A percentile compares a stretch with the other conserved stretches of the same genome.
Evolutionary conservation across 208 protist species (phyloP).

Genomic region (Kentomonas sorsogonicus): DNA sequence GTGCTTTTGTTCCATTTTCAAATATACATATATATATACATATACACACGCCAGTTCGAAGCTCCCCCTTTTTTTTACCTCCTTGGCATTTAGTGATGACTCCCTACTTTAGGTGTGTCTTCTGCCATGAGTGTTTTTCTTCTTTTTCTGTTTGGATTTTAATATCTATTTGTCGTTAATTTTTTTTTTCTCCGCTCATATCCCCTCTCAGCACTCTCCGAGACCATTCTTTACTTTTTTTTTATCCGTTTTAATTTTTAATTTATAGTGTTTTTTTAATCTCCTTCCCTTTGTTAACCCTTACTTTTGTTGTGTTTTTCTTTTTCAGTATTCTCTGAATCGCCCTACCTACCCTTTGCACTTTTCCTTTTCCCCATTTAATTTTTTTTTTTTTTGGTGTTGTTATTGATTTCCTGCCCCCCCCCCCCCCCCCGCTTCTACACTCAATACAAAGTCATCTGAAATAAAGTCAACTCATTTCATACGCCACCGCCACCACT

Average conservation of each 20-base stretch:
- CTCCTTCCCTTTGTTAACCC: slow-evolving; percentile 5
- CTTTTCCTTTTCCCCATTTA: no score
- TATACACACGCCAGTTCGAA: neutral
- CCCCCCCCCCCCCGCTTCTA: slow-evolving; percentile 2
- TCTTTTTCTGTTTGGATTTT: slow-evolving; percentile 7
- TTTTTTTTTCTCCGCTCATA: neutral
- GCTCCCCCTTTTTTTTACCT: neutral
- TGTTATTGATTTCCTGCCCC: neutral
- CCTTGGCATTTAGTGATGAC: no score
- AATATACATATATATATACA: neutral
- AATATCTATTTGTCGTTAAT: neutral
- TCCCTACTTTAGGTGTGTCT: neutral
- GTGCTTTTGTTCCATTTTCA: neutral
- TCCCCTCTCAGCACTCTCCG: neutral
- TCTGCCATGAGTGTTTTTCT: slow-evolving; percentile 5
- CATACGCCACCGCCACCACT: neutral
- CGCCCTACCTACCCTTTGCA: no score
- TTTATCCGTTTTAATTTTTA: slow-evolving; percentile 13
- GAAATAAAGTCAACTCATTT: slow-evolving; percentile 5
- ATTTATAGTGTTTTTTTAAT: slow-evolving; percentile 10
- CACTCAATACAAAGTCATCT: neutral
- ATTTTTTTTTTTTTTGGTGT: slow-evolving; percentile 3
- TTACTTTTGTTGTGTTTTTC: neutral
- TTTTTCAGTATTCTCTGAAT: no score
- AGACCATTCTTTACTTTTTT: neutral